These are phyloP conservation scores for Athelia psychrophila DNA, from an alignment of 1,284 basidiomycete species.

Conservation along the genomic window DNA sequence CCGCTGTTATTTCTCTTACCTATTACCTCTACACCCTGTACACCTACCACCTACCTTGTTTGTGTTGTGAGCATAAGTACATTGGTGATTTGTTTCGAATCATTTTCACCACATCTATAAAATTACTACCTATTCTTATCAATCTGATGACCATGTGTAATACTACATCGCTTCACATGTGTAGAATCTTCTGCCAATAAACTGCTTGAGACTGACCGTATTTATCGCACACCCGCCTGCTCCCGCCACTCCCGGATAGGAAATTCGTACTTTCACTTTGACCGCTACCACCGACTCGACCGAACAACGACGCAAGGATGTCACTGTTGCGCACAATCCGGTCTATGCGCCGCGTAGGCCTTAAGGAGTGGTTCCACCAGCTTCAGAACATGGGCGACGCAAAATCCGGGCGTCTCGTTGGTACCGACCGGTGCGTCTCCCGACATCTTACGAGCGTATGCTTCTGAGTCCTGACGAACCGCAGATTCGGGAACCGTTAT, in stretches of 20 bases:
- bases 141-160: no score
- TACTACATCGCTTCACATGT: no score
- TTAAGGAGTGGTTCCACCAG: slow-evolving; percentile 83
- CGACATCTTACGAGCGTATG: not conserved
- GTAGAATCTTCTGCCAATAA: no score
- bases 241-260: no score
- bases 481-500: slow-evolving; percentile 87
- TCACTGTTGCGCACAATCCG: slow-evolving; percentile 76
- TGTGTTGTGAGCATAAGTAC: not conserved
- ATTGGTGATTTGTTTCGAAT: not conserved
- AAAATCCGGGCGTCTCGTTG: slow-evolving; percentile 78
- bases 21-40: not conserved
- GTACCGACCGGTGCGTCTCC: slow-evolving; percentile 75
- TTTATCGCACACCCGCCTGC: no score
- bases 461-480: slow-evolving; percentile 7
- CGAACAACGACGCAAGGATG: slow-evolving; percentile 35
- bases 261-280: no score
- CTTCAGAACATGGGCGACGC: slow-evolving; percentile 90
- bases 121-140: no score
- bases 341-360: slow-evolving; percentile 69
- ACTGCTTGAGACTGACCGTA: no score
- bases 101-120: not conserved
- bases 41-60: no score
- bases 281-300: not conserved
- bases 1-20: not conserved